phyloP scores from a whole-genome alignment of 345 rosid genomes.

The Conringia planisiliqua region DNA sequence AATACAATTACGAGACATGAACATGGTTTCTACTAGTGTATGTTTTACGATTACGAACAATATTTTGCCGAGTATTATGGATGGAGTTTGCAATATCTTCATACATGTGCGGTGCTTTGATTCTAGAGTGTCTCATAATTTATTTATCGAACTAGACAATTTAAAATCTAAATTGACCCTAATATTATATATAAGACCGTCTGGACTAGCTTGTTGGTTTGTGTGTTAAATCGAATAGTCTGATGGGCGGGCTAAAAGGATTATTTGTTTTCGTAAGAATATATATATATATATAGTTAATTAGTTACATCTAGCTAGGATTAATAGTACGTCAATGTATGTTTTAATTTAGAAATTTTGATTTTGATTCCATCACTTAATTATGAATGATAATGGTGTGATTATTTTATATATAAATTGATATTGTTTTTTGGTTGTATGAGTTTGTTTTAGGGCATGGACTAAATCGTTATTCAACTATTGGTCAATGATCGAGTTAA shows the following conservation, averaged over 20 bases:
- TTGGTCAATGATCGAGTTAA: no score
- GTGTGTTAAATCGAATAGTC: neutral
- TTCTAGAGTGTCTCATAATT: neutral
- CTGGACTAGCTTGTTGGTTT: neutral
- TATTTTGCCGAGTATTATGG: neutral
- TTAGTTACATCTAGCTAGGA: neutral
- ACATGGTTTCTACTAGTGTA: neutral
- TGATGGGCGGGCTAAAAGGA: neutral
- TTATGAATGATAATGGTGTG: neutral
- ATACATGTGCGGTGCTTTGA: neutral
- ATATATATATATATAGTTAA: neutral
- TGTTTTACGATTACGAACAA: neutral
- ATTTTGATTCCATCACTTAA: neutral
- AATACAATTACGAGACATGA: neutral
- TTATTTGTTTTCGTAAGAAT: neutral
- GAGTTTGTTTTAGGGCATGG: neutral
- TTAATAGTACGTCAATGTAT: neutral
- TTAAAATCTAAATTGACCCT: neutral
- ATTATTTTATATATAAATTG: neutral
- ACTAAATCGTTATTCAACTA: neutral
- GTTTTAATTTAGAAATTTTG: neutral
- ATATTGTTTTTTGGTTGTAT: neutral
- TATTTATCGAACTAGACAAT: neutral
- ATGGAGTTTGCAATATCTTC: conserved; percentile 3
- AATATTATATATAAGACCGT: neutral